Evolutionary conservation across 176 grass and related monocot genomes (phyloP), one percentile per base, ranked within the genome.

Genomic region (Hordeum marinum): DNA sequence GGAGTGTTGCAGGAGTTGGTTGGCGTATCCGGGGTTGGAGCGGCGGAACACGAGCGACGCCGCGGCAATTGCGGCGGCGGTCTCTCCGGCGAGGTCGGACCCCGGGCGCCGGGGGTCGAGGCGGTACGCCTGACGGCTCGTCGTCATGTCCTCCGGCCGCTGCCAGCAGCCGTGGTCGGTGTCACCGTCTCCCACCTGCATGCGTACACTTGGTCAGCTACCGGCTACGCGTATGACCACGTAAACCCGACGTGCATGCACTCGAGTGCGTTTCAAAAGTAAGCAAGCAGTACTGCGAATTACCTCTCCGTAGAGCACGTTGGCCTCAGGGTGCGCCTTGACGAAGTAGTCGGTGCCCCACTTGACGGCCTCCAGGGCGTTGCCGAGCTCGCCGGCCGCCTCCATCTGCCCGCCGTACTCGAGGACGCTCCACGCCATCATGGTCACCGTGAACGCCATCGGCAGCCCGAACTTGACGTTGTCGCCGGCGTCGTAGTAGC

Each of bases 401-500:
- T 80, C 69, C 89, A 98, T 95, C 91, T 98, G 89, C n/a, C 87
- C 75, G 25, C 93, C 87, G 83, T 95, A 98, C 68, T 98, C 96
- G 9, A 92, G 40, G 1, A 95, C 86, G 80, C 96, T 93, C 96
- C 96, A 98, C 52, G 93, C 67, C 91, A 98, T 95, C 96, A 98
- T 98, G 17, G 96, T 98, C 73, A 98, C 89, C 68, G 96, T 95
- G 91, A 95, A 98, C 72, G 96, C 96, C 96, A 98, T 95, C 3
- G 96, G 96, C 52, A 98, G 74, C 24, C 96, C 96, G 77, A 95
- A 98, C 84, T 98, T 98, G 57, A 98, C 96, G 11, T 98, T 98
- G 77, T 98, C 96, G 42, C 96, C 93, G 27, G 96, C 96, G 80
- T 98, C 96, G 52, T 98, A 98, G 85, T 98, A 98, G 0, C 96